A percentile compares a stretch with the other conserved stretches of the same genome.
Evolutionary conservation across 768 basidiomycete genomes (phyloP).

Genomic region (Auricularia heimuer): DNA sequence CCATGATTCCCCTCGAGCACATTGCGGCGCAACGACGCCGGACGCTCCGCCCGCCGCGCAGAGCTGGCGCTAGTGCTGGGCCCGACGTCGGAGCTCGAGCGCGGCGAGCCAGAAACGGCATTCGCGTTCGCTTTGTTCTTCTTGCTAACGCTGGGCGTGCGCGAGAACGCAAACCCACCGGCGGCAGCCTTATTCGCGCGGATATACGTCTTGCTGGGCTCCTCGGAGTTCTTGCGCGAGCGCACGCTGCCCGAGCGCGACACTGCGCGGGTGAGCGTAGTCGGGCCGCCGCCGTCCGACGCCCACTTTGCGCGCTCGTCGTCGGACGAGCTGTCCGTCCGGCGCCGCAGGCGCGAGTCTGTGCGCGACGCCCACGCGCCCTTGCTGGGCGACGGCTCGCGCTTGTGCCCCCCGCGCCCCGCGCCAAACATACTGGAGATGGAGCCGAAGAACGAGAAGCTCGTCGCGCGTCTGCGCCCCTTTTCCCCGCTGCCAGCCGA

Average conservation of each 20-base stretch:
- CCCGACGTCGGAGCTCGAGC: neutral
- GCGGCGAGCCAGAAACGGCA: conserved; percentile 28
- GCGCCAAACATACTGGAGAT: conserved; percentile 4
- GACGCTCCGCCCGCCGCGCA: neutral
- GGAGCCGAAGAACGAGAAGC: conserved; percentile 4
- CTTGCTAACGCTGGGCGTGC: neutral
- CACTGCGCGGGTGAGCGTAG: neutral
- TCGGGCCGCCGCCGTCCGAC: neutral
- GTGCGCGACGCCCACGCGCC: neutral
- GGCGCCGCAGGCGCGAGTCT: neutral
- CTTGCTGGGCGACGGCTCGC: neutral
- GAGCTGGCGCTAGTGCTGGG: neutral
- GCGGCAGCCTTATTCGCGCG: neutral
- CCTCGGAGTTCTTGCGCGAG: neutral
- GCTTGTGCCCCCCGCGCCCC: neutral
- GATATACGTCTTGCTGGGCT: neutral
- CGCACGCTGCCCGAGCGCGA: neutral
- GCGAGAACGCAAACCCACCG: neutral
- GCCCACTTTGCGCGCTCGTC: neutral
- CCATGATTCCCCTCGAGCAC: conserved; percentile 9
- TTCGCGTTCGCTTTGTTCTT: conserved; percentile 8
- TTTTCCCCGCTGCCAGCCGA: neutral
- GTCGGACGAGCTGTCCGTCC: neutral
- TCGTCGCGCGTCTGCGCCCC: conserved; percentile 2
- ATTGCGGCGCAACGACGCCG: neutral